These are phyloP conservation scores for Pseudogymnoascus pannorum DNA, from an alignment of 2,329 filamentous ascomycete genomes.

Conservation along the genomic window DNA sequence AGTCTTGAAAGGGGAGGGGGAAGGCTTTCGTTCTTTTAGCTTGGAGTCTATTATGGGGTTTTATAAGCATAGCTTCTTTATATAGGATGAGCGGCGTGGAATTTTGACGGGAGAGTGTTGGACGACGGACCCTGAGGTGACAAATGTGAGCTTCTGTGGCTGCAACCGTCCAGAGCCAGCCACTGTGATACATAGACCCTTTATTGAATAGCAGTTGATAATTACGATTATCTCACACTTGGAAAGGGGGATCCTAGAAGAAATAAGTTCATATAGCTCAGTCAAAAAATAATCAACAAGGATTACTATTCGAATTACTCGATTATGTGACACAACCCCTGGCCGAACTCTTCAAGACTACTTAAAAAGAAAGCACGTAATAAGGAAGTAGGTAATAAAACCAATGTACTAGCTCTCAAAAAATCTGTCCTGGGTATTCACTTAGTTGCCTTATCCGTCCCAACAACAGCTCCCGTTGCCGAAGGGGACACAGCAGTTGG, in stretches of 20 bases:
- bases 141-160: not conserved
- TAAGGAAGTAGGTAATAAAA: not conserved
- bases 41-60: not conserved
- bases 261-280: no score
- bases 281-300: not conserved
- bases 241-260: no score
- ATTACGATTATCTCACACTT: not conserved
- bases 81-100: no score
- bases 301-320: not conserved
- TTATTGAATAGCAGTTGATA: not conserved
- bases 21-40: not conserved
- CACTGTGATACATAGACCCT: not conserved
- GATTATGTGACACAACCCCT: not conserved
- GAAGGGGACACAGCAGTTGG: slow-evolving; percentile 17
- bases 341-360: not conserved
- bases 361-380: not conserved
- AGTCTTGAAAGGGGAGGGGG: not conserved
- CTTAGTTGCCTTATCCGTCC: not conserved
- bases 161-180: not conserved
- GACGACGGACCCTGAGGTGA: not conserved
- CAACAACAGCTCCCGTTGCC: not conserved
- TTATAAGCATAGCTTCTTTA: not conserved
- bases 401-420: not conserved
- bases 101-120: not conserved
- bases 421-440: not conserved